Evolutionary conservation across 495 filamentous ascomycete genomes (phyloP).

Genomic region (Chaetomium fimeti): DNA sequence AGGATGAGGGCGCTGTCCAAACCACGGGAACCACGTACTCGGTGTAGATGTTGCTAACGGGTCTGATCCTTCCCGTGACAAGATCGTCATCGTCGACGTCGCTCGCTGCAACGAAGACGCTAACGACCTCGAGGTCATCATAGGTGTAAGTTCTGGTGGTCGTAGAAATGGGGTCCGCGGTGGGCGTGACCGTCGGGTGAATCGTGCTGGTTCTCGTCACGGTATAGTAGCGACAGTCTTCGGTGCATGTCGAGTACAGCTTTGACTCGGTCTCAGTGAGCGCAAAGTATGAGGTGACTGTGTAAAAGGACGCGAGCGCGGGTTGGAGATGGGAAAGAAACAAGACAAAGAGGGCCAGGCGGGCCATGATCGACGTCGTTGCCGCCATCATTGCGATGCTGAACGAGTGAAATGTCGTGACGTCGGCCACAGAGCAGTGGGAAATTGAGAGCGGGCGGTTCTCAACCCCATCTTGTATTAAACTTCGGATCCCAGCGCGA

Average conservation of each 20-base stretch:
- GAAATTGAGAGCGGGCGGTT: not conserved
- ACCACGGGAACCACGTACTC: slow-evolving; percentile 39
- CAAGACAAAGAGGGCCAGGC: slow-evolving; percentile 3
- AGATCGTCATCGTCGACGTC: slow-evolving; percentile 24
- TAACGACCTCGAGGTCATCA: slow-evolving; percentile 35
- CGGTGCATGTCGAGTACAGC: not conserved
- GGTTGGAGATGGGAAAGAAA: slow-evolving; percentile 13
- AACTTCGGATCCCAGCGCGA: not conserved
- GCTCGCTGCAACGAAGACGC: slow-evolving; percentile 39
- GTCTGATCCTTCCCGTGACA: slow-evolving; percentile 10
- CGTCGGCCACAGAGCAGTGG: not conserved
- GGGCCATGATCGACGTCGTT: not conserved
- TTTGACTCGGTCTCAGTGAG: not conserved
- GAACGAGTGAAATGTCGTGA: not conserved
- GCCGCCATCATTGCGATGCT: slow-evolving; percentile 1
- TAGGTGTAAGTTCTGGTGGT: slow-evolving; percentile 31
- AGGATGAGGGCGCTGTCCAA: slow-evolving; percentile 40
- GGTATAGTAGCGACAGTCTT: slow-evolving; percentile 12
- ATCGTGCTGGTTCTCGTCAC: slow-evolving; percentile 19
- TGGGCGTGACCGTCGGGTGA: slow-evolving; percentile 32
- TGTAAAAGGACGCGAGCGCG: slow-evolving; percentile 11
- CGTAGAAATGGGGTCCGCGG: slow-evolving; percentile 37
- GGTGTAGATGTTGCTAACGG: slow-evolving; percentile 22
- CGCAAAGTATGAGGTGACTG: slow-evolving; percentile 12
- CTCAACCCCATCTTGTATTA: slow-evolving; percentile 3